These are phyloP conservation scores for Candida insectalens DNA, from an alignment of 805 yeast species.

Conservation along the genomic window DNA sequence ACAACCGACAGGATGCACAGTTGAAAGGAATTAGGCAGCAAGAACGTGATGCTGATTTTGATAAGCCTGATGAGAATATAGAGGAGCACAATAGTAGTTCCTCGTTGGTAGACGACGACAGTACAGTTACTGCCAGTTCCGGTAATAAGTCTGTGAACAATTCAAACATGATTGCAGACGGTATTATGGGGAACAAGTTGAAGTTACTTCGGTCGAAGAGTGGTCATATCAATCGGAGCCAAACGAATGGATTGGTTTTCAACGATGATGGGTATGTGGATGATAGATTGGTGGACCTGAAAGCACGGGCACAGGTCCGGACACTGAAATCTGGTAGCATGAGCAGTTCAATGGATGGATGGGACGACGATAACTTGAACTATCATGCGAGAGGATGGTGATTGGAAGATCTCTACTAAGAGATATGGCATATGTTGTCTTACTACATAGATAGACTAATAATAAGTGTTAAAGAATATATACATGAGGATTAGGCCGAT, in stretches of 20 bases:
- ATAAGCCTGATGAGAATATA: not conserved
- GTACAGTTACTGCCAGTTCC: slow-evolving; percentile 2
- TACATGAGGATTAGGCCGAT: slow-evolving; percentile 5
- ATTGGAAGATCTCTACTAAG: slow-evolving; percentile 1
- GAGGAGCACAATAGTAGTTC: not conserved
- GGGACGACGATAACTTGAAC: slow-evolving; percentile 25
- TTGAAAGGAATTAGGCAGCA: not conserved
- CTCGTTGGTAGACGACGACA: not conserved
- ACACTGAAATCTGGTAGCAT: not conserved
- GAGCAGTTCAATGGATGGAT: not conserved
- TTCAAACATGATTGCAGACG: slow-evolving; percentile 16
- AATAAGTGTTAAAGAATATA: not conserved
- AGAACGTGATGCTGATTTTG: not conserved
- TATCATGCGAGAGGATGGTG: slow-evolving; percentile 35
- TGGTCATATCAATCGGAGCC: not conserved
- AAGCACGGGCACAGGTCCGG: slow-evolving; percentile 7
- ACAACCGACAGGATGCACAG: slow-evolving; percentile 4
- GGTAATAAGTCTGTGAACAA: slow-evolving; percentile 5
- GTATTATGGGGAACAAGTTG: slow-evolving; percentile 20
- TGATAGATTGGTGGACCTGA: slow-evolving; percentile 4
- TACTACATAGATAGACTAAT: too few relatives aligned
- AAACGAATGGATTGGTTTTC: slow-evolving; percentile 2
- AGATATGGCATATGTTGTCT: too few relatives aligned
- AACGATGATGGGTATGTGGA: slow-evolving; percentile 11
- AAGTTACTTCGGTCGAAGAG: slow-evolving; percentile 7